phyloP scores from a whole-genome alignment of 306 rosid genomes.

The Lotus japonicus region DNA sequence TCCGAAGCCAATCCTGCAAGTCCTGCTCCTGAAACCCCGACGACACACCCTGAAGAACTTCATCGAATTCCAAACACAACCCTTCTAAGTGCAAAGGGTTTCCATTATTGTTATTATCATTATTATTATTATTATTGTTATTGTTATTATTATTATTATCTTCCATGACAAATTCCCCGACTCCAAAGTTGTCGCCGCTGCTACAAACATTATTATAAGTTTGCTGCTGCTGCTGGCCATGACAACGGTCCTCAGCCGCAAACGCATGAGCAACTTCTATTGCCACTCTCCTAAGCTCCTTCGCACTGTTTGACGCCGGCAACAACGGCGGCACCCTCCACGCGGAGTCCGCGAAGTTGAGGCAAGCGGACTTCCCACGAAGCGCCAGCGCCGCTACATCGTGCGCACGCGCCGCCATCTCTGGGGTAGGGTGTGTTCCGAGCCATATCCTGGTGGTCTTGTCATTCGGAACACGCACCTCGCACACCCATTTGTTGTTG shows the following conservation, averaged over 20 bases:
- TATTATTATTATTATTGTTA: too few relatives aligned
- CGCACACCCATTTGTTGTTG: conserved; percentile 84
- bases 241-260: conserved; percentile 3
- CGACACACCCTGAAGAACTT: conserved; percentile 18
- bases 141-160: too few relatives aligned
- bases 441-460: conserved; percentile 69
- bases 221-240: not conserved
- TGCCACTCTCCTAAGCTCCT: conserved; percentile 58
- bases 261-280: conserved; percentile 46
- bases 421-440: conserved; percentile 66
- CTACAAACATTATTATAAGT: conserved; percentile 5
- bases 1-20: conserved; percentile 32
- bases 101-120: too few relatives aligned
- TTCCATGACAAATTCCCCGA: too few relatives aligned
- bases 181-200: not conserved
- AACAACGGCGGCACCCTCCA: conserved; percentile 37
- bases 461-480: conserved; percentile 60
- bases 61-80: conserved; percentile 14
- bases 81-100: not conserved
- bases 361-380: conserved; percentile 52
- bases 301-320: conserved; percentile 32
- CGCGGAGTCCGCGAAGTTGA: conserved; percentile 76
- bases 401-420: conserved; percentile 95
- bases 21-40: conserved; percentile 10
- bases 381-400: conserved; percentile 71